Evolutionary conservation across 768 basidiomycete genomes (phyloP).

Genomic region (Termitomyces sp.): DNA sequence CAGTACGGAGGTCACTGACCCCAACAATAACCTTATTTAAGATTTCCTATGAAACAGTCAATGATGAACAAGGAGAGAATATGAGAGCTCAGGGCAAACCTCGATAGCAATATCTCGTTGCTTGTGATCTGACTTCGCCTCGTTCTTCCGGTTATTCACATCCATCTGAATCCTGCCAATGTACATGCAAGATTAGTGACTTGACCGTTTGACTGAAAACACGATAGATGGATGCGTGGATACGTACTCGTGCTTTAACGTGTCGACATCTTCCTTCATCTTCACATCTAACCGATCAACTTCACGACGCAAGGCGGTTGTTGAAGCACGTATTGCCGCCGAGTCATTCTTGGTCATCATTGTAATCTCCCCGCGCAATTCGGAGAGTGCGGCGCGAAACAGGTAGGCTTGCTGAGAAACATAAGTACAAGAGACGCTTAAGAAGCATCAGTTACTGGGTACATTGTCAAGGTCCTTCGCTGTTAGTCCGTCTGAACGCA

Average conservation of each 20-base stretch:
- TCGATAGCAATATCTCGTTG: conserved; percentile 80
- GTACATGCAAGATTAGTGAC: not conserved
- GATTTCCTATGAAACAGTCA: conserved; percentile 45
- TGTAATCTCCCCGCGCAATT: conserved; percentile 81
- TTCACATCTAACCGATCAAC: conserved; percentile 81
- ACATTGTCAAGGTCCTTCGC: conserved; percentile 81
- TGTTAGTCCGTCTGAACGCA: conserved; percentile 65
- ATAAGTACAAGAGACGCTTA: not conserved
- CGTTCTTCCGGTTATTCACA: conserved; percentile 88
- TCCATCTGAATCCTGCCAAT: conserved; percentile 89
- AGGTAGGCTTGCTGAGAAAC: conserved; percentile 82
- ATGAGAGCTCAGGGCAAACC: conserved; percentile 30
- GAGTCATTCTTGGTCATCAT: conserved; percentile 81
- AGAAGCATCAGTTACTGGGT: conserved; percentile 20
- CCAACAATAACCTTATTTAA: conserved; percentile 69
- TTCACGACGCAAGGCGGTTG: conserved; percentile 76
- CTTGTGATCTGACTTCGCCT: conserved; percentile 80
- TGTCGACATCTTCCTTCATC: conserved; percentile 90
- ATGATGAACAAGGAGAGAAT: not conserved
- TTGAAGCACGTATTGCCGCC: conserved; percentile 71
- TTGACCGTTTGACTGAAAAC: not conserved
- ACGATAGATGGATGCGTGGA: not conserved
- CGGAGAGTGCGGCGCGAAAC: conserved; percentile 88
- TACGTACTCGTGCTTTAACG: conserved; percentile 88
- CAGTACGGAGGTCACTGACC: conserved; percentile 73